phyloP scores from a whole-genome alignment of 257 asterid species.

The Scutellaria barbata region DNA sequence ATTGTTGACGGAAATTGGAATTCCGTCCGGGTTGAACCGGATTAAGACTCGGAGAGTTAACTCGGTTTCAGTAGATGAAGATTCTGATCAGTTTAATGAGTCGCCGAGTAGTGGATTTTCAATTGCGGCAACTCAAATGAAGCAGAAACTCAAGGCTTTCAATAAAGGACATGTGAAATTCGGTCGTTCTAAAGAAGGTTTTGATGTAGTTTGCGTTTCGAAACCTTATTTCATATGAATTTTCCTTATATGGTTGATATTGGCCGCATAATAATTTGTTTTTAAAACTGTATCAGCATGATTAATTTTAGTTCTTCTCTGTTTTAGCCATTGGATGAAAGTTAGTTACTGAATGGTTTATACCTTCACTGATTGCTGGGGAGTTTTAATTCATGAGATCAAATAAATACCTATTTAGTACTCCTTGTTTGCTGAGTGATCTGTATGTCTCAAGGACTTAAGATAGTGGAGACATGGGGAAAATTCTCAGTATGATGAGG shows the following conservation, averaged over 20 bases:
- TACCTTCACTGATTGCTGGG: slow-evolving; percentile 26
- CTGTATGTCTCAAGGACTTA: slow-evolving; percentile 17
- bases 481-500: neutral
- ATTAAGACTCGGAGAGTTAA: slow-evolving; percentile 76
- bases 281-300: neutral
- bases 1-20: slow-evolving; percentile 52
- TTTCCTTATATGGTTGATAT: slow-evolving; percentile 1
- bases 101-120: slow-evolving; percentile 54
- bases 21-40: slow-evolving; percentile 93
- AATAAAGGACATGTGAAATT: slow-evolving; percentile 52
- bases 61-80: slow-evolving; percentile 50
- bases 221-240: neutral
- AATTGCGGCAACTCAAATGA: slow-evolving; percentile 47
- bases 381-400: slow-evolving; percentile 27
- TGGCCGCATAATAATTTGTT: neutral
- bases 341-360: slow-evolving; percentile 12
- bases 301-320: slow-evolving; percentile 24
- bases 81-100: slow-evolving; percentile 55
- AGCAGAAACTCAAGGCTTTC: slow-evolving; percentile 54
- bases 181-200: slow-evolving; percentile 72
- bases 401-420: neutral
- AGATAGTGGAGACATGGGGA: slow-evolving; percentile 15
- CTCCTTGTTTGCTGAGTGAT: slow-evolving; percentile 20
- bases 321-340: slow-evolving; percentile 23
- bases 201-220: slow-evolving; percentile 20